These are phyloP conservation scores for Xylaria bambusicola DNA, from an alignment of 495 filamentous ascomycete genomes.

Conservation along the genomic window DNA sequence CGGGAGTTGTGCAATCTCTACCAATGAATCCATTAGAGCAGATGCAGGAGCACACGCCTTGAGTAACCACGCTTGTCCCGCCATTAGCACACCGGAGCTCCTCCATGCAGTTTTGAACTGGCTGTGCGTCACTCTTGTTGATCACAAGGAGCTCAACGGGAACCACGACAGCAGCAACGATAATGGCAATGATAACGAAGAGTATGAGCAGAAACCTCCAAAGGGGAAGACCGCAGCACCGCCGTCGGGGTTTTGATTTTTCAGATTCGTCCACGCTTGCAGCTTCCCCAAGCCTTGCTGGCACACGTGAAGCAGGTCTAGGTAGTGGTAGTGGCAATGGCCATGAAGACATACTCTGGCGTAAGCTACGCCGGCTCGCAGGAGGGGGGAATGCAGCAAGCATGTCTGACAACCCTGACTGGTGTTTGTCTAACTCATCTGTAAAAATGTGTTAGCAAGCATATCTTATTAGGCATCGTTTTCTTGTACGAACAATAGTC, in stretches of 20 bases:
- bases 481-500: slow-evolving; percentile 35
- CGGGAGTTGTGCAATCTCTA: slow-evolving; percentile 62
- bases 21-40: slow-evolving; percentile 87
- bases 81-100: slow-evolving; percentile 72
- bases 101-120: slow-evolving; percentile 50
- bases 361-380: slow-evolving; percentile 53
- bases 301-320: slow-evolving; percentile 31
- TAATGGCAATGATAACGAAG: slow-evolving; percentile 68
- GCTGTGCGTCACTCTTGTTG: slow-evolving; percentile 41
- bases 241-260: slow-evolving; percentile 30
- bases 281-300: slow-evolving; percentile 16
- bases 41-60: slow-evolving; percentile 75
- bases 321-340: slow-evolving; percentile 50
- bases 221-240: slow-evolving; percentile 76
- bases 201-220: slow-evolving; percentile 76
- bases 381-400: slow-evolving; percentile 90
- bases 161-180: slow-evolving; percentile 84
- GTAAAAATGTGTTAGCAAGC: slow-evolving; percentile 37
- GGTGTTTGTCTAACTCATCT: slow-evolving; percentile 49
- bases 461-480: background rate
- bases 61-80: slow-evolving; percentile 68
- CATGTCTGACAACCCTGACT: slow-evolving; percentile 79
- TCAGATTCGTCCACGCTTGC: slow-evolving; percentile 22
- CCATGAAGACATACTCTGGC: slow-evolving; percentile 44
- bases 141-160: slow-evolving; percentile 82